Evolutionary conservation across 345 rosid genomes (phyloP).

Genomic region (Erodium maritimum): DNA sequence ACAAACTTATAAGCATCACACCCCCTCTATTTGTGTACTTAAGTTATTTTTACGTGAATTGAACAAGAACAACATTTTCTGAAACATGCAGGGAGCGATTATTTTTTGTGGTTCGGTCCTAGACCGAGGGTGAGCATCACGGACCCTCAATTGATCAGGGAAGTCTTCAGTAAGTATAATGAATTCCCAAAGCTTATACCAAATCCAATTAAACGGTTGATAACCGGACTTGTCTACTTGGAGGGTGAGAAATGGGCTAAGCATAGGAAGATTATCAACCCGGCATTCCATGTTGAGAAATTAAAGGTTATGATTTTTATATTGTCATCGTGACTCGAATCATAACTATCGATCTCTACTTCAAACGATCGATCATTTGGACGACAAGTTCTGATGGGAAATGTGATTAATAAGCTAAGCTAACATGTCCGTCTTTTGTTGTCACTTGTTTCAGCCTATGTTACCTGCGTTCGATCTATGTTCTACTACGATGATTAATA

Average conservation of each 20-base stretch:
- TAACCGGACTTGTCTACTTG: neutral
- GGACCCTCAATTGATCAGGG: constrained; percentile 7
- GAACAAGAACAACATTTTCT: too few relatives aligned
- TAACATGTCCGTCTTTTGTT: too few relatives aligned
- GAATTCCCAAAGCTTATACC: neutral
- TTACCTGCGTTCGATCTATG: constrained; percentile 17
- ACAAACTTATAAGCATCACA: too few relatives aligned
- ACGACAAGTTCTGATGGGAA: too few relatives aligned
- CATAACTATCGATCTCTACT: too few relatives aligned
- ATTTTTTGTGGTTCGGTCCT: constrained; percentile 8
- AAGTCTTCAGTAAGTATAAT: neutral
- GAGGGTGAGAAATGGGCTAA: constrained; percentile 10
- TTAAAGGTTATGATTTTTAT: neutral
- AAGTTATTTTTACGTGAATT: too few relatives aligned
- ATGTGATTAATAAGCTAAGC: too few relatives aligned
- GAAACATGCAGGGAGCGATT: constrained; percentile 6
- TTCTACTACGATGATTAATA: constrained; percentile 18
- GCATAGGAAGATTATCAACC: constrained; percentile 8
- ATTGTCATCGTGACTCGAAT: too few relatives aligned
- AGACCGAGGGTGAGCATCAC: constrained; percentile 3
- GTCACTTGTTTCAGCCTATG: constrained; percentile 16
- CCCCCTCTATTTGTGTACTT: too few relatives aligned
- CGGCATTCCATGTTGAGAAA: constrained; percentile 4
- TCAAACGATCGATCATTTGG: too few relatives aligned
- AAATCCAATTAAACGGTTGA: neutral